Base-by-base conservation (phyloP, 129 eudicot genomes). In the Saussurea involucrata region DNA sequence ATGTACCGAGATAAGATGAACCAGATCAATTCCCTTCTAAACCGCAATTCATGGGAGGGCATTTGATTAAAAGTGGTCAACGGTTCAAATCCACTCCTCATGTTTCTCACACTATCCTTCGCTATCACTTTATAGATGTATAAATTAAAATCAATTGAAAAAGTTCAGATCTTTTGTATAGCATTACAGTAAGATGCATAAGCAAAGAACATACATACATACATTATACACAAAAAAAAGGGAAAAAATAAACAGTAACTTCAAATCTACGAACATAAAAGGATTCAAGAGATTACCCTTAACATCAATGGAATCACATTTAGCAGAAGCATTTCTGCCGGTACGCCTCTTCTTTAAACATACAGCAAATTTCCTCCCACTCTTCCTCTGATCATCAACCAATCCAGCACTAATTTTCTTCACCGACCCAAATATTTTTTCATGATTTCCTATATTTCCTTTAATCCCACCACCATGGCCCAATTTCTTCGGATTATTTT, bases 321-420 rank as follows among this genome's bases (percentile, higher is more conserved):
- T 86, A 8, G 89, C 89, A 76, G 74, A 15, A 18, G 74, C 74
- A 83, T 67, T 66, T 78, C 78, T 85, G 3, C 88, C 60, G n/a
- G 68, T 85, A 66, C 78, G 85, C 77, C 95, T 90, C 88, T 82
- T 93, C 82, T 88, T 93, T 80, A 84, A 82, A 79, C 90, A 87
- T 81, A 93, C 84, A 25, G 66, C 75, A 24, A 84, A 69, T 70
- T 76, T 83, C 76, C 79, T 90, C 74, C 76, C 83, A 76, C 31
- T 77, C 33, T 67, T 84, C 75, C 73, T 83, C 58, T 69, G 82
- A 80, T 86, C 85, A 71, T 55, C 83, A 75, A 46, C 81, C 27
- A 70, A 33, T 44, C 73, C 80, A 76, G 81, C 78, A 13, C 63
- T 80, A 33, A 31, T 53, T 72, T 82, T 80, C 76, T 66, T 70